A percentile compares a stretch with the other conserved stretches of the same genome.
These are phyloP conservation scores for Stephanodiscus triporus DNA, from an alignment of 108 stramenopile species.

Conservation along the genomic window DNA sequence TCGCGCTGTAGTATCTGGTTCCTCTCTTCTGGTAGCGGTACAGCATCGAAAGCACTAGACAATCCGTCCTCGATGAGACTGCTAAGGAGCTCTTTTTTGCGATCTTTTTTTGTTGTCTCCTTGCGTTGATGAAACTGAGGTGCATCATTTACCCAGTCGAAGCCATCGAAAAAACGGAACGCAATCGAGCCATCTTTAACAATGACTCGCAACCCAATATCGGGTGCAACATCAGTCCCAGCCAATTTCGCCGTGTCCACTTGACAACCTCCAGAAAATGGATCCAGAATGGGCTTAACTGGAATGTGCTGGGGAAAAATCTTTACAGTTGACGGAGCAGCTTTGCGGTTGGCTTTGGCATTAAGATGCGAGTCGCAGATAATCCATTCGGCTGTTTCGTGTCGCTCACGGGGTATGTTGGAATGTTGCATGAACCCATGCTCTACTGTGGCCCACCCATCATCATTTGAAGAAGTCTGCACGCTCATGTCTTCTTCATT, in stretches of 20 bases:
- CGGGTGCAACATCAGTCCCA: slow-evolving; percentile 45
- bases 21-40: slow-evolving; percentile 69
- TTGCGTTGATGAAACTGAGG: slow-evolving; percentile 3
- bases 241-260: slow-evolving; percentile 60
- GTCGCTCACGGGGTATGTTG: slow-evolving; percentile 64
- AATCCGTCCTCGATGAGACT: slow-evolving; percentile 54
- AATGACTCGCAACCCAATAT: slow-evolving; percentile 56
- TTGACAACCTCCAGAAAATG: slow-evolving; percentile 54
- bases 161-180: slow-evolving; percentile 80
- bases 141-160: slow-evolving; percentile 67
- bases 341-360: not conserved
- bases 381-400: slow-evolving; percentile 73
- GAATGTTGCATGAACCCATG: slow-evolving; percentile 48
- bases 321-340: slow-evolving; percentile 13
- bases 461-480: slow-evolving; percentile 49
- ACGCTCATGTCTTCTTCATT: not conserved
- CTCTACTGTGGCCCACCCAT: slow-evolving; percentile 82
- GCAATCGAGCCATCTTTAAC: slow-evolving; percentile 63
- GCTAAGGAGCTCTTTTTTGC: slow-evolving; percentile 57
- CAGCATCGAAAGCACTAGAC: slow-evolving; percentile 26
- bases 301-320: slow-evolving; percentile 78
- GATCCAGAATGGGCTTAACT: slow-evolving; percentile 57
- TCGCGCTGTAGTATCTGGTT: slow-evolving; percentile 33
- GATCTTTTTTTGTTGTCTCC: slow-evolving; percentile 17
- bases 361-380: slow-evolving; percentile 10